A percentile compares a stretch with the other conserved stretches of the same genome.
These are phyloP conservation scores for Kwoniella bestiolae DNA, from an alignment of 768 basidiomycete genomes.

Conservation along the genomic window DNA sequence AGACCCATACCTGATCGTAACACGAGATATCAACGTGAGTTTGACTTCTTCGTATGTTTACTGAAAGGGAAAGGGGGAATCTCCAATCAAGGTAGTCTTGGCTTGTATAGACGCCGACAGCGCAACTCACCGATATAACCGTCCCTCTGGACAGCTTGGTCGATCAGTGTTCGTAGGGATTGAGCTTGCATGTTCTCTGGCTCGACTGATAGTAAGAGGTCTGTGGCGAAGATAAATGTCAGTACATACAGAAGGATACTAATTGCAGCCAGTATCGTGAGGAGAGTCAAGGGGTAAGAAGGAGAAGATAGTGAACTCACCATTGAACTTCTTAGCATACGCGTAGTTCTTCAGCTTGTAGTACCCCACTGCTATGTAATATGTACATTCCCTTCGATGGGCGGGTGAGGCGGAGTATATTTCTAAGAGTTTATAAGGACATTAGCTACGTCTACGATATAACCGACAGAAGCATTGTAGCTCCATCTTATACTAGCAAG, in stretches of 20 bases:
- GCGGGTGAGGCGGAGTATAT: conserved; percentile 86
- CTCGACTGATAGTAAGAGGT: conserved; percentile 84
- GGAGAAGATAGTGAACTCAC: conserved; percentile 61
- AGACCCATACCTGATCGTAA: conserved; percentile 77
- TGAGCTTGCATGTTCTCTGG: conserved; percentile 91
- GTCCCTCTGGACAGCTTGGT: conserved; percentile 81
- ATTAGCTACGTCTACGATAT: too few species aligned
- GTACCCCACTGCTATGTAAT: conserved; percentile 93
- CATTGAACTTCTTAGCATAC: conserved; percentile 89
- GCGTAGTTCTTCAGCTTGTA: conserved; percentile 96
- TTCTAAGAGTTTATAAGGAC: conserved; percentile 62
- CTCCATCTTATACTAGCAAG: too few species aligned
- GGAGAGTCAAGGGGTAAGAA: too few species aligned
- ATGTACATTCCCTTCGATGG: conserved; percentile 89
- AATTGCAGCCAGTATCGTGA: too few species aligned
- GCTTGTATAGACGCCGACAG: background rate
- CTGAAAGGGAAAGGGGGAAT: too few species aligned
- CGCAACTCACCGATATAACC: conserved; percentile 72
- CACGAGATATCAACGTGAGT: background rate
- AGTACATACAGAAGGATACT: too few species aligned
- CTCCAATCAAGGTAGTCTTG: too few species aligned
- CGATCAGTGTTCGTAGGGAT: conserved; percentile 81
- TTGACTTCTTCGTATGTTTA: too few species aligned
- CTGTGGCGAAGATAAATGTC: conserved; percentile 59
- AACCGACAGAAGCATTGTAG: too few species aligned